phyloP scores from a whole-genome alignment of 768 basidiomycete genomes.

The Boletus rufocinnamomeus region DNA sequence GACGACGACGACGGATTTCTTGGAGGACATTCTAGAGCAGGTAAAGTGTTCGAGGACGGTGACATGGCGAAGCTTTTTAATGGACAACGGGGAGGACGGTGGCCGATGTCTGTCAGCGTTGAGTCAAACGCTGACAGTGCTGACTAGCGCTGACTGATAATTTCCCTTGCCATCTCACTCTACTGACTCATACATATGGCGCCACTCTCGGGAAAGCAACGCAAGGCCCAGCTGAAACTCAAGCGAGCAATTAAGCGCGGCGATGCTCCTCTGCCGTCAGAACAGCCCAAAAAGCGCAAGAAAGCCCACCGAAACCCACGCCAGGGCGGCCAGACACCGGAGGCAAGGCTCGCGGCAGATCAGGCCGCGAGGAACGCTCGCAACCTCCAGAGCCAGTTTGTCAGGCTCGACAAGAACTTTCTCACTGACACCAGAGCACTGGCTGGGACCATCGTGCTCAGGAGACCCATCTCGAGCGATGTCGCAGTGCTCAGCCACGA shows the following conservation, averaged over 20 bases:
- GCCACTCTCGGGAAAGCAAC: slow-evolving; percentile 57
- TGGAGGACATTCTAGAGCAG: slow-evolving; percentile 11
- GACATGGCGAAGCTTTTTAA: background rate
- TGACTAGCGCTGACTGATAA: background rate
- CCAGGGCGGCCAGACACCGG: slow-evolving; percentile 7
- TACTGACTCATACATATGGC: slow-evolving; percentile 18
- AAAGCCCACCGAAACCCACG: slow-evolving; percentile 1
- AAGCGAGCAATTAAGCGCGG: slow-evolving; percentile 88
- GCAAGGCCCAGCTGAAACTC: slow-evolving; percentile 70
- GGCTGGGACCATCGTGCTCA: slow-evolving; percentile 53
- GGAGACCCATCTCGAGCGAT: slow-evolving; percentile 54
- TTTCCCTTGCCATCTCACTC: too few relatives aligned
- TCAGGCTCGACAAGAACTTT: slow-evolving; percentile 58
- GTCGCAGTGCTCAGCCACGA: slow-evolving; percentile 38
- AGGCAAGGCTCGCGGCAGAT: slow-evolving; percentile 19
- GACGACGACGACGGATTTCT: slow-evolving; percentile 52
- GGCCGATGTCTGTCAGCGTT: too few relatives aligned
- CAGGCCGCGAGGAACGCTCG: slow-evolving; percentile 44
- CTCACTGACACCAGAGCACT: slow-evolving; percentile 60
- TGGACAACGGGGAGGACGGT: background rate
- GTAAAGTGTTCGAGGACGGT: background rate
- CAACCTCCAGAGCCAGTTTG: slow-evolving; percentile 69
- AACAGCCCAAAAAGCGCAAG: slow-evolving; percentile 13
- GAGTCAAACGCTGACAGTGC: too few relatives aligned
- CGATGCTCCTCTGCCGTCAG: slow-evolving; percentile 47